Evolutionary conservation across 441 rosid species (phyloP), one percentile per base, ranked within the genome.

Genomic region (Euphorbia celastroides): DNA sequence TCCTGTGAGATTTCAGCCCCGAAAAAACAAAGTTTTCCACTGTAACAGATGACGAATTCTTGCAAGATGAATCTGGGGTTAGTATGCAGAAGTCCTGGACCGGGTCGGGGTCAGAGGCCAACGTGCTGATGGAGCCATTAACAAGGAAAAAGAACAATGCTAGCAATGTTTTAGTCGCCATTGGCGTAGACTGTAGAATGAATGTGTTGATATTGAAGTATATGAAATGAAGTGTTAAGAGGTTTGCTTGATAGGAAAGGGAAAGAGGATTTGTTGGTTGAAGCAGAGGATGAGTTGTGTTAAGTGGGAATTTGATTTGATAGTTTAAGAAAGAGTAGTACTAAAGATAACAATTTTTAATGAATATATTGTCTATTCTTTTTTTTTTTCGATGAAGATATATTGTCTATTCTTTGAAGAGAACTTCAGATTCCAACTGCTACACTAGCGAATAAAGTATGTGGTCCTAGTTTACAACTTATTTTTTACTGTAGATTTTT

Each of bases 21-120:
- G 92, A 77, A 63, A 80, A 84, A 22, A 82, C 60, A 65, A 88
- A 88, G 69, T 84, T 87, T 66, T 83, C 82, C 0, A 79, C 77
- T 23, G 86, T 77, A 66, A 75, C 76, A 73, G 70, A 70, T 52
- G 93, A 84, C 19, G 83, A 75, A 65, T 84, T 88, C 68, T 82
- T 88, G 84, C 95, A 83, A 41, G 69, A 66, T 51, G 68, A 68
- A 58, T 69, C 71, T 48, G 66, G 56, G 30, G 72, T 31, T 57
- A 78, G 75, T 67, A 86, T 66, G 70, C 92, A 88, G 69, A 78
- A 86, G 82, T 86, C 92, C 26, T 51, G 77, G 68, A 86, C 57
- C 0, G 89, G 88, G 74, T 86, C 90, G 0, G 90, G 89, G 70
- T 86, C 96, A 11, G 89, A 82, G 70, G 81, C 83, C 57, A 79